These are phyloP conservation scores for Phytophthora constricta DNA, from an alignment of 352 stramenopile genomes.

Conservation along the genomic window DNA sequence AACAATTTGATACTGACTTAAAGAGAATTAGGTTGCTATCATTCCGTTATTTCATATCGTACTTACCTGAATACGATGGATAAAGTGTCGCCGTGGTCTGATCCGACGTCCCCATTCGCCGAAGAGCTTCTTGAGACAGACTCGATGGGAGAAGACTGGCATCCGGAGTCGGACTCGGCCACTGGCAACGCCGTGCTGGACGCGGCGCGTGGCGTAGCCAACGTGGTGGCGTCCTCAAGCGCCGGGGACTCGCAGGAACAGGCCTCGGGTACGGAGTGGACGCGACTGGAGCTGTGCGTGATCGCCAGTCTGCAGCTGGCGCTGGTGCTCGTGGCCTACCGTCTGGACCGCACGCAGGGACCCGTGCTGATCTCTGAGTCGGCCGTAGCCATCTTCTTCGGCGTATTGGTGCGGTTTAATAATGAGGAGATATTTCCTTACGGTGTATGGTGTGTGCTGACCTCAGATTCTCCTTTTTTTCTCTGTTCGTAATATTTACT, in stretches of 20 bases:
- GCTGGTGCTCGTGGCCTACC: conserved; percentile 84
- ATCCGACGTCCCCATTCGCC: conserved; percentile 27
- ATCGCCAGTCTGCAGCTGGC: conserved; percentile 84
- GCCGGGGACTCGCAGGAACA: conserved; percentile 34
- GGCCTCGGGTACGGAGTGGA: conserved; percentile 54
- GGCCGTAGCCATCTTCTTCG: conserved; percentile 84
- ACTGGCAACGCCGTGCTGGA: conserved; percentile 47
- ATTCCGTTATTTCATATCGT: not conserved
- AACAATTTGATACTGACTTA: not conserved
- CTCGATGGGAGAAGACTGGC: conserved; percentile 32
- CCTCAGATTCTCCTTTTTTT: no score
- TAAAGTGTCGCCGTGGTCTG: conserved; percentile 13
- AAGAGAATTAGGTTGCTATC: not conserved
- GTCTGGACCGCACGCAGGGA: conserved; percentile 69
- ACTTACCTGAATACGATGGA: not conserved
- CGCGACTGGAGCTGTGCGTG: conserved; percentile 75
- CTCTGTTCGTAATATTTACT: not conserved
- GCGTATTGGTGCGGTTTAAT: conserved; percentile 67
- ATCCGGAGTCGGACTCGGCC: conserved; percentile 24
- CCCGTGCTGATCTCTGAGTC: conserved; percentile 84
- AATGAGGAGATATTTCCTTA: conserved; percentile 18
- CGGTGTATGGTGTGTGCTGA: no score
- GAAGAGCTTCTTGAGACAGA: conserved; percentile 9
- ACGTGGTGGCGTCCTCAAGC: conserved; percentile 29
- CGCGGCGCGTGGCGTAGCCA: conserved; percentile 23